Conservation (phyloP, 352 stramenopile species). For the Globisporangium cystogenes region DNA sequence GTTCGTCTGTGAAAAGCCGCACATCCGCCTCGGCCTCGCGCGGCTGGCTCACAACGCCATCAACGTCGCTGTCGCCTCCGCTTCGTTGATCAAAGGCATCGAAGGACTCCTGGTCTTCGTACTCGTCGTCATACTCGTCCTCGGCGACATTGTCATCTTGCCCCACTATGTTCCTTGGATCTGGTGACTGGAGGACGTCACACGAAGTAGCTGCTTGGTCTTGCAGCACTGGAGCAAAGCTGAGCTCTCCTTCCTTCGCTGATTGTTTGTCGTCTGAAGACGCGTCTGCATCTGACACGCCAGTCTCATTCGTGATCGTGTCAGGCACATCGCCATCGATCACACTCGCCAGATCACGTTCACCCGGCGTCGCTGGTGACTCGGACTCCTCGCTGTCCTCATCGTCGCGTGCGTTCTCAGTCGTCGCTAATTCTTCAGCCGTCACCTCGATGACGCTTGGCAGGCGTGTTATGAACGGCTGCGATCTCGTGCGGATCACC, state of each 20-base stretch:
- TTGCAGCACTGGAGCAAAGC: background rate
- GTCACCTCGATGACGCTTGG: constrained; percentile 29
- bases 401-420: constrained; percentile 1
- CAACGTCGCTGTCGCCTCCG: background rate
- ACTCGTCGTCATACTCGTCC: background rate
- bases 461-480: constrained; percentile 22
- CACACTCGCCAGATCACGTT: background rate
- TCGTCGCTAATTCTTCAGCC: constrained; percentile 2
- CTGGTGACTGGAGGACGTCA: background rate
- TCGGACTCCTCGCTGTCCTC: background rate
- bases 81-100: background rate
- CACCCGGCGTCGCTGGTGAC: background rate
- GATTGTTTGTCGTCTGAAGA: background rate
- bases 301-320: too few species aligned
- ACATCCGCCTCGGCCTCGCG: background rate
- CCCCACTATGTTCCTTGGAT: background rate
- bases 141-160: background rate
- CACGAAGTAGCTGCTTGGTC: too few species aligned
- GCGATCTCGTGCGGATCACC: constrained; percentile 17
- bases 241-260: background rate
- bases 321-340: background rate
- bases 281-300: too few species aligned
- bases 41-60: background rate
- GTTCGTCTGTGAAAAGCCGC: background rate
- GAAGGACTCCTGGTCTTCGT: background rate